Evolutionary conservation across 495 filamentous ascomycete species (phyloP).

Genomic region (Tuber calosporum): DNA sequence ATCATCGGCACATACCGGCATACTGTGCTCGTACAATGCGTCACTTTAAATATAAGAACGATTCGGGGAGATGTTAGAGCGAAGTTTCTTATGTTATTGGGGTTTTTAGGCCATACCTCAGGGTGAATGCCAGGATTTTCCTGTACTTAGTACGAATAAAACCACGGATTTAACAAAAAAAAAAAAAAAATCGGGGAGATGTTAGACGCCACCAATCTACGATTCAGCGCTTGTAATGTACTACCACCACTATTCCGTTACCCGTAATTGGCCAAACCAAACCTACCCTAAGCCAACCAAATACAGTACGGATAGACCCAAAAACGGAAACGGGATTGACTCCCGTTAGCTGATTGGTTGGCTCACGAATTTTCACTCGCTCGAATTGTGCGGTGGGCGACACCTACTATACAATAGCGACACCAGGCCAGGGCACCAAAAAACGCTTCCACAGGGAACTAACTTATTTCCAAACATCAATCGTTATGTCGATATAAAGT

Average conservation of each 20-base stretch:
- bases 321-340: neutral
- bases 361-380: neutral
- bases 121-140: no score
- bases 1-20: no score
- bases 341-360: neutral
- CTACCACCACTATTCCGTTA: neutral
- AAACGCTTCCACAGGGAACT: neutral
- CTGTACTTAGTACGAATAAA: no score
- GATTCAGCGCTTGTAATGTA: neutral
- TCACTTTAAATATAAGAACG: no score
- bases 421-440: neutral
- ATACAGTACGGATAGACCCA: neutral
- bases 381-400: neutral
- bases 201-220: neutral
- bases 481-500: neutral
- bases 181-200: no score
- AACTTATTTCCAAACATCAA: neutral
- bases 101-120: no score
- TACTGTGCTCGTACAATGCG: no score
- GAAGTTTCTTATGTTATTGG: no score
- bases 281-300: neutral
- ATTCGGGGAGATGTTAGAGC: no score
- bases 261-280: neutral
- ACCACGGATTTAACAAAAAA: no score
- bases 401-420: no score